These are phyloP conservation scores for Wolfiporia cocos DNA, from an alignment of 1,284 basidiomycete genomes.

Conservation along the genomic window DNA sequence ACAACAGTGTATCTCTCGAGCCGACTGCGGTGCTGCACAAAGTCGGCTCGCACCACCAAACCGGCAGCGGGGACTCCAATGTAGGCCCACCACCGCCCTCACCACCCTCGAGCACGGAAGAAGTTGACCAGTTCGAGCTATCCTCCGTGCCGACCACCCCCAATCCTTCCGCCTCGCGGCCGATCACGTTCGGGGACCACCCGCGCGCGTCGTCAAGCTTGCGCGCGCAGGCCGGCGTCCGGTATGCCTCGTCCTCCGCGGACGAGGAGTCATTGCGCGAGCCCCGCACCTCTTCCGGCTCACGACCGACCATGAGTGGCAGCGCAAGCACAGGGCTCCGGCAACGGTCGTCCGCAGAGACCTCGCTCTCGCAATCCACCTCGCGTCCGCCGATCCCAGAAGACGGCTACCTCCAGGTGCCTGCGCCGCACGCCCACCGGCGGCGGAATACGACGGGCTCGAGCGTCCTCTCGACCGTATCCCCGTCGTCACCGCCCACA, in stretches of 20 bases:
- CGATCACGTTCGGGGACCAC: constrained; percentile 30
- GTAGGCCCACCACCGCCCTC: constrained; percentile 61
- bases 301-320: no score
- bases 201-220: constrained; percentile 21
- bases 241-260: no score
- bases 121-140: constrained; percentile 23
- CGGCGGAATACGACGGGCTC: constrained; percentile 53
- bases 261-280: no score
- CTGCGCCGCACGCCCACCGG: constrained; percentile 34
- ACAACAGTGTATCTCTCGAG: constrained; percentile 38
- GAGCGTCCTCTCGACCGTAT: constrained; percentile 9
- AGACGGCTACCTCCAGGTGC: constrained; percentile 49
- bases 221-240: constrained; percentile 15
- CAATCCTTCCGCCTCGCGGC: constrained; percentile 5
- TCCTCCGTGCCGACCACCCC: constrained; percentile 11
- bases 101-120: constrained; percentile 54
- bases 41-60: constrained; percentile 23
- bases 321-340: no score
- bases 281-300: no score
- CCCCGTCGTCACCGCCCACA: constrained; percentile 14
- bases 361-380: constrained; percentile 26
- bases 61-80: constrained; percentile 19
- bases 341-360: constrained; percentile 43
- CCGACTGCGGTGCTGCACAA: constrained; percentile 33
- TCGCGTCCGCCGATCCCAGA: constrained; percentile 17